Evolutionary conservation across 495 filamentous ascomycete genomes (phyloP).

Genomic region (Neurospora hispaniola): DNA sequence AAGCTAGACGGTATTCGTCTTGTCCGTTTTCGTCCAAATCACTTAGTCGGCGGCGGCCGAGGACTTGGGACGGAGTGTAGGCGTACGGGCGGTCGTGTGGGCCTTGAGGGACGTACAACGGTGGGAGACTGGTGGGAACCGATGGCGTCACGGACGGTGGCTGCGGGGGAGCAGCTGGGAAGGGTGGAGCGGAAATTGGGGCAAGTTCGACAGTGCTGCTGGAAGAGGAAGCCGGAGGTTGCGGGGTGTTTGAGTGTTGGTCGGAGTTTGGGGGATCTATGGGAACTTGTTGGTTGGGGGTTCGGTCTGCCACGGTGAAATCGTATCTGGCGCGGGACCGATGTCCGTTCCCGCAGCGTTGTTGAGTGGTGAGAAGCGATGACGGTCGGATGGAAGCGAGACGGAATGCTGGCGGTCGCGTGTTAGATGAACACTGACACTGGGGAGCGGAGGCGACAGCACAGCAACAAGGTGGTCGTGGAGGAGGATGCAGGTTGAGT

Average conservation of each 20-base stretch:
- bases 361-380: conserved; percentile 1
- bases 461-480: neutral
- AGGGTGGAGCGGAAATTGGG: conserved; percentile 10
- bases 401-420: neutral
- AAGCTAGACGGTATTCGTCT: conserved; percentile 3
- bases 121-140: neutral
- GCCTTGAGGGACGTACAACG: neutral
- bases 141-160: conserved; percentile 6
- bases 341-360: conserved; percentile 17
- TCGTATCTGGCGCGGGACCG: conserved; percentile 20
- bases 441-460: neutral
- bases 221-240: conserved; percentile 22
- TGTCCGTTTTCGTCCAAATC: conserved; percentile 12
- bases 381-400: neutral
- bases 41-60: conserved; percentile 18
- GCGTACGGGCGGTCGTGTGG: conserved; percentile 4
- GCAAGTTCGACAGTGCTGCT: conserved; percentile 30
- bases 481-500: neutral
- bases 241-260: conserved; percentile 37
- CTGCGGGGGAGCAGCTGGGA: conserved; percentile 11
- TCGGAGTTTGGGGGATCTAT: conserved; percentile 22
- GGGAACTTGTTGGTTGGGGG: conserved; percentile 12
- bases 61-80: conserved; percentile 8
- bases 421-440: neutral
- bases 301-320: conserved; percentile 28